Percentiles rank a stretch among this genome's conserved stretches.
These are phyloP conservation scores for Populus deltoides DNA, from an alignment of 345 rosid species.

Conservation along the genomic window DNA sequence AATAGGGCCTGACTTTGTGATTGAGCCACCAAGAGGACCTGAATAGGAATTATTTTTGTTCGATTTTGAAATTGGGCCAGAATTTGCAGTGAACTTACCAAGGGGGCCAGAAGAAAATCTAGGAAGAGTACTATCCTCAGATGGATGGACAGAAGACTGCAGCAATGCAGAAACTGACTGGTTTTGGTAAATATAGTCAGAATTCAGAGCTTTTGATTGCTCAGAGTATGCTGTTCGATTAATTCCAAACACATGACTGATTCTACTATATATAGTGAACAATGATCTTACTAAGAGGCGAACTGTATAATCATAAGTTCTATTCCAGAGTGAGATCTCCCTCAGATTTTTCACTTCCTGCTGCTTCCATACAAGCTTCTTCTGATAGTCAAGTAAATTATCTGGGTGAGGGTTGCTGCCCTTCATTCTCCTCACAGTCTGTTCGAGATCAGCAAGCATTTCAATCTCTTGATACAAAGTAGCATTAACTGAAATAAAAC, in stretches of 20 bases:
- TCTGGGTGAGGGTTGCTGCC: constrained; percentile 52
- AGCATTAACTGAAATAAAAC: constrained; percentile 63
- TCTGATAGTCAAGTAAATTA: constrained; percentile 59
- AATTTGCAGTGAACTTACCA: constrained; percentile 41
- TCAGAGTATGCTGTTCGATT: constrained; percentile 38
- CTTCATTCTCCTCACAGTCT: constrained; percentile 69
- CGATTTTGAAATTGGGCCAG: constrained; percentile 45
- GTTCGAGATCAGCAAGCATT: constrained; percentile 71
- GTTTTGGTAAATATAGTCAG: constrained; percentile 55
- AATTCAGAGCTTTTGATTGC: constrained; percentile 39
- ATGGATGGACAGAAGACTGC: constrained; percentile 53
- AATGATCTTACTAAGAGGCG: constrained; percentile 69
- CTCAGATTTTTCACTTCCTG: constrained; percentile 76
- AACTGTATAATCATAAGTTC: constrained; percentile 70
- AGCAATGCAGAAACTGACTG: constrained; percentile 66
- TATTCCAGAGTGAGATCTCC: constrained; percentile 82
- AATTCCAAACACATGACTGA: constrained; percentile 65
- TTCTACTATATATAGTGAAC: constrained; percentile 68
- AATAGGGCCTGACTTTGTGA: constrained; percentile 48
- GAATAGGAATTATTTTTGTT: constrained; percentile 63
- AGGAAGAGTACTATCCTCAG: constrained; percentile 43
- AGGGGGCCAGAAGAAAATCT: constrained; percentile 86
- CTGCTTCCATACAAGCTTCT: constrained; percentile 76
- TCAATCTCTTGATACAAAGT: constrained; percentile 90
- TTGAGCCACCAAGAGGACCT: constrained; percentile 64